phyloP scores from a whole-genome alignment of 139 green algal genomes.

The Ettlia oleoabundans region DNA sequence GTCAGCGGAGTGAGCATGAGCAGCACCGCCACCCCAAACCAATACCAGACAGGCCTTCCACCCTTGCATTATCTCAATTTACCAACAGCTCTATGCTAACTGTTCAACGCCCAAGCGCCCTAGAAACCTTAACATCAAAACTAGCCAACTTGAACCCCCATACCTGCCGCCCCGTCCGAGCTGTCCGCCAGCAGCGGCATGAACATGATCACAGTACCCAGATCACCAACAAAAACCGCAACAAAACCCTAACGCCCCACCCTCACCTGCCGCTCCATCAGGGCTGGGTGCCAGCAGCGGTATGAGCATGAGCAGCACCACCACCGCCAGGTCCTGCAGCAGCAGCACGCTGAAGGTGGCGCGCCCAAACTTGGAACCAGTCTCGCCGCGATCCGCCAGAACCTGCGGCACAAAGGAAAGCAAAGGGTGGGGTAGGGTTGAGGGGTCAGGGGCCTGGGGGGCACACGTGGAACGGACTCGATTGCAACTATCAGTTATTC shows the following conservation, averaged over 20 bases:
- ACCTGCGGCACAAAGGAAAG: neutral
- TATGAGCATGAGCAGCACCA: slow-evolving; percentile 99
- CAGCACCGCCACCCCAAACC: slow-evolving; percentile 89
- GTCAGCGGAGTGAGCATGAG: slow-evolving; percentile 98
- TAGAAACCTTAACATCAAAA: too few relatives aligned
- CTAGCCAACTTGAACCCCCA: too few relatives aligned
- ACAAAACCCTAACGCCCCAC: neutral
- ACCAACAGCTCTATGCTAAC: too few relatives aligned
- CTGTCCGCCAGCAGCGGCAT: neutral
- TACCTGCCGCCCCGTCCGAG: too few relatives aligned
- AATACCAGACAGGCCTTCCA: neutral
- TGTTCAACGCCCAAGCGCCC: too few relatives aligned
- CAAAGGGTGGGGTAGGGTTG: neutral
- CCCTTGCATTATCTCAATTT: too few relatives aligned
- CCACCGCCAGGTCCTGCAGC: slow-evolving; percentile 97
- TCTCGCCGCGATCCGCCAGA: slow-evolving; percentile 94
- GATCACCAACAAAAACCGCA: too few relatives aligned
- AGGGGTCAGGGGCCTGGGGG: neutral
- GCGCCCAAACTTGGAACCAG: slow-evolving; percentile 88
- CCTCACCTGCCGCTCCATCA: slow-evolving; percentile 42
- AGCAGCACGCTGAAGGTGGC: slow-evolving; percentile 97
- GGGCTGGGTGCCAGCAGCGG: slow-evolving; percentile 90
- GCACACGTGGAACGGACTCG: neutral
- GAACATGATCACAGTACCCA: neutral
- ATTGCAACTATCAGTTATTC: too few relatives aligned